Evolutionary conservation across 2,329 filamentous ascomycete species (phyloP).

Genomic region (Pyrenochaeta sp.): DNA sequence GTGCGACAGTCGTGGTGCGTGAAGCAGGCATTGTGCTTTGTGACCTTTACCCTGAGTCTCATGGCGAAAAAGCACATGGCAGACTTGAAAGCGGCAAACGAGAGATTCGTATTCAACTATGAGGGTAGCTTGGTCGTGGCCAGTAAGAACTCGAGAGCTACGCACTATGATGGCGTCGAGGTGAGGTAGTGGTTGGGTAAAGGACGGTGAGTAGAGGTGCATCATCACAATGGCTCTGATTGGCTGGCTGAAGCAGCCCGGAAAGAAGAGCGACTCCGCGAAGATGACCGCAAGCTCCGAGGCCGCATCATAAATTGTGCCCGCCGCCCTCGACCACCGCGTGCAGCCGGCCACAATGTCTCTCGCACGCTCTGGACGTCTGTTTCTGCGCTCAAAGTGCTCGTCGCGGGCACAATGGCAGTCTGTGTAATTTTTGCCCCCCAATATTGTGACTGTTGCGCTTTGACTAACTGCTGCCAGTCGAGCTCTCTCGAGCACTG

Average conservation of each 20-base stretch:
- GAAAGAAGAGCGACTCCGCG: conserved; percentile 22
- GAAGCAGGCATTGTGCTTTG: too few species aligned
- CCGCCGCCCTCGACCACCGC: conserved; percentile 19
- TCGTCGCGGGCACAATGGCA: conserved; percentile 41
- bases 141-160: too few species aligned
- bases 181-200: too few species aligned
- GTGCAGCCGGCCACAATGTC: conserved; percentile 38
- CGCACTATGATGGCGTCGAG: too few species aligned
- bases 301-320: conserved; percentile 38
- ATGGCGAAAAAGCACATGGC: too few species aligned
- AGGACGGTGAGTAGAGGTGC: conserved; percentile 1
- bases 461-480: conserved; percentile 37
- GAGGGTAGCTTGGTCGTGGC: too few species aligned
- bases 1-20: too few species aligned
- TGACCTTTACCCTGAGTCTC: too few species aligned
- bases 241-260: conserved; percentile 18
- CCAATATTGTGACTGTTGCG: not conserved
- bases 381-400: conserved; percentile 41
- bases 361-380: conserved; percentile 45
- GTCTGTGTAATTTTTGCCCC: conserved; percentile 32
- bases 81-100: too few species aligned
- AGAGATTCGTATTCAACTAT: too few species aligned
- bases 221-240: conserved; percentile 27
- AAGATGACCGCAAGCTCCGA: conserved; percentile 28
- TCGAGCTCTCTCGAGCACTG: conserved; percentile 45